Conservation (phyloP, 441 rosid genomes). For the Populus hybrid region DNA sequence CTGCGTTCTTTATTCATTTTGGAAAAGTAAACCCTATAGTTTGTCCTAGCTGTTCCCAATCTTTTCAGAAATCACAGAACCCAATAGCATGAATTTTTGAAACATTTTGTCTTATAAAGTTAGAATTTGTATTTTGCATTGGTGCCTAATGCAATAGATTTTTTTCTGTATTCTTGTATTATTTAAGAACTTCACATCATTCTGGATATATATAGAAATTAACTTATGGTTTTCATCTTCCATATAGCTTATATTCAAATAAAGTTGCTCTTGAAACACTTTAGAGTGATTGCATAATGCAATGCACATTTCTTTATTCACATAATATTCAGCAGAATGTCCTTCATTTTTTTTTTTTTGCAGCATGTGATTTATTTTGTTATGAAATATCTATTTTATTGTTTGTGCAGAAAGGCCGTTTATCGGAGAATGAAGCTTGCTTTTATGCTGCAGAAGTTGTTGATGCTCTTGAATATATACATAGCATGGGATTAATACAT, state of each 20-base stretch:
- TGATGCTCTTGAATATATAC: conserved; percentile 98
- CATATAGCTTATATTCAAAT: neutral
- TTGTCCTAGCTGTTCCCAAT: neutral
- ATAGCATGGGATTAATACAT: conserved; percentile 87
- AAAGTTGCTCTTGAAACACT: neutral
- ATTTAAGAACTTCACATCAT: neutral
- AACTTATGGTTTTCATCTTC: neutral
- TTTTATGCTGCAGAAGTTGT: conserved; percentile 92
- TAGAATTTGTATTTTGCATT: neutral
- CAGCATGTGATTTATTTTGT: neutral
- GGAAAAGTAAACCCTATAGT: neutral
- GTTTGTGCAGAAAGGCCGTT: conserved; percentile 65
- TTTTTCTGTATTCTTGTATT: neutral
- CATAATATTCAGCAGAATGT: neutral
- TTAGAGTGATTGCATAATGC: neutral
- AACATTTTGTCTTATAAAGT: neutral
- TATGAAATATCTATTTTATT: conserved; percentile 16
- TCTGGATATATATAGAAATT: neutral
- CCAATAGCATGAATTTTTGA: neutral
- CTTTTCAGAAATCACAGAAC: neutral
- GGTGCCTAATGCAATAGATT: neutral
- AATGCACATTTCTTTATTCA: neutral
- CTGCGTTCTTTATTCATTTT: neutral
- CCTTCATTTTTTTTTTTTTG: neutral
- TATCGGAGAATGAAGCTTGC: conserved; percentile 89